Conservation (phyloP, 2,329 filamentous ascomycete genomes). For the Fusarium graminum region DNA sequence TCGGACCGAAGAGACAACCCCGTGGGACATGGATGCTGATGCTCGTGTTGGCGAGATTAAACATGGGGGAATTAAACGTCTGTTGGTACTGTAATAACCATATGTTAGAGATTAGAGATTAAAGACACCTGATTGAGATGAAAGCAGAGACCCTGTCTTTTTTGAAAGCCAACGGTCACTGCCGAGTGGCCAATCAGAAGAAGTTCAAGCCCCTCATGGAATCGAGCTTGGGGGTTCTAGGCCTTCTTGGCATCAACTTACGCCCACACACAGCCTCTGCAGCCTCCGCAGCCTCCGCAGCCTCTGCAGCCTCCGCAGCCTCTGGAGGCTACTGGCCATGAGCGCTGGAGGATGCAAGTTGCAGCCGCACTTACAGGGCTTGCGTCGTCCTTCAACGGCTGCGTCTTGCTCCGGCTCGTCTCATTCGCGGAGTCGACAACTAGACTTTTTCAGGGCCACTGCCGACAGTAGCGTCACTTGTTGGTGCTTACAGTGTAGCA, state of each 20-base stretch:
- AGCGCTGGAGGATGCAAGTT: no score
- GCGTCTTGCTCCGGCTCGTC: slow-evolving; percentile 8
- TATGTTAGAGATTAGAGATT: slow-evolving; percentile 1
- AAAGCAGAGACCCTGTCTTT: slow-evolving; percentile 24
- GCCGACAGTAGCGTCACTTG: slow-evolving; percentile 38
- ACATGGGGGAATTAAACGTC: background rate
- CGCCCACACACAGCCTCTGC: background rate
- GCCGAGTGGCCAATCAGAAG: slow-evolving; percentile 34
- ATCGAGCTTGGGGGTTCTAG: slow-evolving; percentile 32
- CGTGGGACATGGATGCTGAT: slow-evolving; percentile 30
- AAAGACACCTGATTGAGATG: background rate
- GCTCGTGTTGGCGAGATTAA: slow-evolving; percentile 19
- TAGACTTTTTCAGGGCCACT: slow-evolving; percentile 24
- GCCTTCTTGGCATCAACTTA: slow-evolving; percentile 35
- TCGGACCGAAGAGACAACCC: slow-evolving; percentile 35
- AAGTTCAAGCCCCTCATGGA: slow-evolving; percentile 14
- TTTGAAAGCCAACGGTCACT: slow-evolving; percentile 25
- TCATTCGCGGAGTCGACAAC: slow-evolving; percentile 20
- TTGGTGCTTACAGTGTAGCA: slow-evolving; percentile 25
- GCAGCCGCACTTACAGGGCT: background rate
- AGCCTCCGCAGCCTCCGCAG: background rate
- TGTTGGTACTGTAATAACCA: background rate
- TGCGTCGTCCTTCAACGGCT: slow-evolving; percentile 1
- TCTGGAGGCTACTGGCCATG: background rate
- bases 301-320: background rate